Base-by-base conservation (phyloP, 768 basidiomycete genomes). In the Kwoniella bestiolae region DNA sequence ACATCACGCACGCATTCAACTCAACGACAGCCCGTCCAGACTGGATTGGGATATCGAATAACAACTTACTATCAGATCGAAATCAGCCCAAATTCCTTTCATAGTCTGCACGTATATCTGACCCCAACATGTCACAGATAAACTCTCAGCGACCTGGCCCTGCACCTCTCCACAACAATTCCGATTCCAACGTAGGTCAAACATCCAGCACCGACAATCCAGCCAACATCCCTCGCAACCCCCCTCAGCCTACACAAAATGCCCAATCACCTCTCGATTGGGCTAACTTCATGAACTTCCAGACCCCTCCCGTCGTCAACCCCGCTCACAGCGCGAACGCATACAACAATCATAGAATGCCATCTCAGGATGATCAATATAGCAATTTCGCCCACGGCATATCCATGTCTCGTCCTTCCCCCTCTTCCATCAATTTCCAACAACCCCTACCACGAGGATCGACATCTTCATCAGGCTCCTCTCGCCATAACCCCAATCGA, bases 311-410 rank as follows among this genome's bases (percentile, higher is more conserved):
- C 9, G 71, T 72, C 47, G 5, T 26, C 34, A 56, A 45, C n/a
- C n/a, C n/a, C 25, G 21, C 60, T 28, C 50, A n/a, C 23, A 5
- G 21, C 5, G 28, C n/a, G 28, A 51, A 23, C 29, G n/a, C 47
- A 29, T 47, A 11, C 14, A 60, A 7, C 56, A 34, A 32, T 47
- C 18, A 47, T 34, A 50, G 45, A 31, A n/a, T 66, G 59, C 44
- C 51, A 25, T 41, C 50, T 55, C 44, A 52, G 38, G 18, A 35
- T 8, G 44, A 29, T 23, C 41, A 29, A 23, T 74, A 68, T 56
- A 59, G 65, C 29, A 57, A 67, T 0, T 79, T 79, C 50, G 77
- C 77, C 3, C 71, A 72, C 35, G 73, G 73, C 11, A 75, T 76
- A 45, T 68, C 69, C 25, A 60, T 52, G 31, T 67, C 65, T 5